Evolutionary conservation across 208 protist species (phyloP).

Genomic region (Trypanosomatidae sp.): DNA sequence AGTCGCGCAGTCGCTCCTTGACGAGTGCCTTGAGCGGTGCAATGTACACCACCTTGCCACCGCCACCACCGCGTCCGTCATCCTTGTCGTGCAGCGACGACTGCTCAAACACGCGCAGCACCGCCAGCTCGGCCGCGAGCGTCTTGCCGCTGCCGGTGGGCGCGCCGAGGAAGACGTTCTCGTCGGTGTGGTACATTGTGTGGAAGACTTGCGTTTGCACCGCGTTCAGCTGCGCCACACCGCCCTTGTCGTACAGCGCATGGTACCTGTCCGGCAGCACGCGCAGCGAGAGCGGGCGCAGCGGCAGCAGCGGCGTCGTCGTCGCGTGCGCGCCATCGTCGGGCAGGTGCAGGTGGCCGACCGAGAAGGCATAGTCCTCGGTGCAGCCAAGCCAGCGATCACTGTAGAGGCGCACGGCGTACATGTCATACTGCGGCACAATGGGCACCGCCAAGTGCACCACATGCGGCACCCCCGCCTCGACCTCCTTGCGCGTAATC

Average conservation of each 20-base stretch:
- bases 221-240: conserved; percentile 97
- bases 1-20: conserved; percentile 97
- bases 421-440: conserved; percentile 95
- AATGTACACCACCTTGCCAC: conserved; percentile 98
- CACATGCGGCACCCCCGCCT: conserved; percentile 52
- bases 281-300: conserved; percentile 88
- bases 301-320: conserved; percentile 93
- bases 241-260: conserved; percentile 65
- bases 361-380: conserved; percentile 85
- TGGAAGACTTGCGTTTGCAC: conserved; percentile 99
- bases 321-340: conserved; percentile 70
- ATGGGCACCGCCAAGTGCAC: conserved; percentile 95
- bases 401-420: conserved; percentile 91
- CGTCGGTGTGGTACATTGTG: conserved; percentile 96
- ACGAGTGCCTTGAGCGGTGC: conserved; percentile 99
- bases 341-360: conserved; percentile 93
- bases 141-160: conserved; percentile 99
- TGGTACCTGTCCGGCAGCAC: conserved; percentile 84
- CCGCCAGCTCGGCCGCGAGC: conserved; percentile 96
- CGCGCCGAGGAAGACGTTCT: conserved; percentile 97
- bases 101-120: conserved; percentile 92
- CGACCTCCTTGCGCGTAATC: conserved; percentile 78
- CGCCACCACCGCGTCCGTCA: no score
- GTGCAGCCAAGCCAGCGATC: conserved; percentile 92
- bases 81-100: no score